Evolutionary conservation across 805 yeast species (phyloP).

Genomic region (Starmera dryadoides): DNA sequence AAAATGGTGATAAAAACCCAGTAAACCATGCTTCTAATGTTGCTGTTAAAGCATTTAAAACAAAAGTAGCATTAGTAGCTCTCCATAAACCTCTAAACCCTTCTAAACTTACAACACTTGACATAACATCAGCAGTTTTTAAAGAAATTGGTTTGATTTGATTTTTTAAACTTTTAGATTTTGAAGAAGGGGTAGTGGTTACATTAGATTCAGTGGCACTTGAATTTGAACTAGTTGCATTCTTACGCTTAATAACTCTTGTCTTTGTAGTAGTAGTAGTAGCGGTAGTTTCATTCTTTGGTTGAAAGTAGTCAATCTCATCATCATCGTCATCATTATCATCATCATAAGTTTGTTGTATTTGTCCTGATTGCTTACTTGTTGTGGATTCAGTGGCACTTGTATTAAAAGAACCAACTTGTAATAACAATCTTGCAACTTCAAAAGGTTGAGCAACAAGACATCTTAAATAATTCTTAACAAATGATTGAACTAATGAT

Average conservation of each 20-base stretch:
- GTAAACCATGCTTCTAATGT: constrained; percentile 90
- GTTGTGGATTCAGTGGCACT: constrained; percentile 1
- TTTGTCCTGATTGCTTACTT: constrained; percentile 9
- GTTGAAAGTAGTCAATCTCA: constrained; percentile 35
- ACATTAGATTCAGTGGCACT: not conserved
- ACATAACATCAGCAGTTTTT: constrained; percentile 60
- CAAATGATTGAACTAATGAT: constrained; percentile 52
- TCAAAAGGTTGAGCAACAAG: constrained; percentile 85
- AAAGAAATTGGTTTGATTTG: constrained; percentile 50
- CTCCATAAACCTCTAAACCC: constrained; percentile 68
- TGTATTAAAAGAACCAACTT: constrained; percentile 60
- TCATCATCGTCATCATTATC: constrained; percentile 31
- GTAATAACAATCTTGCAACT: constrained; percentile 67
- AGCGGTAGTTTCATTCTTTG: constrained; percentile 12
- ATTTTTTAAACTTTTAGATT: constrained; percentile 2
- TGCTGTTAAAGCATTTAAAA: constrained; percentile 64
- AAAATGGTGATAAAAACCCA: constrained; percentile 74
- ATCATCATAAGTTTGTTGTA: constrained; percentile 13
- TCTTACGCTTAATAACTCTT: constrained; percentile 6
- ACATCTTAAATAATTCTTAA: constrained; percentile 62
- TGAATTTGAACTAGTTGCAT: not conserved
- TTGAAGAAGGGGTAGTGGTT: not conserved
- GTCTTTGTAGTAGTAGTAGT: constrained; percentile 8
- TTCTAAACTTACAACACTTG: constrained; percentile 56
- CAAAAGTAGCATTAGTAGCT: constrained; percentile 73